Conservation (phyloP, 495 filamentous ascomycete genomes). For the Podospora didyma region DNA sequence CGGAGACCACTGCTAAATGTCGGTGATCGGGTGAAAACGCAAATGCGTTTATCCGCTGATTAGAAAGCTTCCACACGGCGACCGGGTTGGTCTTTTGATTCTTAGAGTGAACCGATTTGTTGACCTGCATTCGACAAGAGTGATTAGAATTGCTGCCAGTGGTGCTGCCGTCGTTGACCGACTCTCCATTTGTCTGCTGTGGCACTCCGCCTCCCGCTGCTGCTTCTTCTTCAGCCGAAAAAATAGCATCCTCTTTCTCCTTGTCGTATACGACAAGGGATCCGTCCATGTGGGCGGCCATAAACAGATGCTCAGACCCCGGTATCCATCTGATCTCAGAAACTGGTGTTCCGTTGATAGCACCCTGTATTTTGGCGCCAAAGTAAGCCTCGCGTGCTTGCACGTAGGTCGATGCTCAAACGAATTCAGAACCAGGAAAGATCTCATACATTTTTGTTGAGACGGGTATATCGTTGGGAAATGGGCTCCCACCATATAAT, state of each 20-base stretch:
- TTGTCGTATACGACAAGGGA: slow-evolving; percentile 96
- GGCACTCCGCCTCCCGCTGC: neutral
- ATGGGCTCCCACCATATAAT: slow-evolving; percentile 99
- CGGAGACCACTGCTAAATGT: slow-evolving; percentile 87
- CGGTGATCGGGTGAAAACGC: slow-evolving; percentile 82
- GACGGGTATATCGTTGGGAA: slow-evolving; percentile 87
- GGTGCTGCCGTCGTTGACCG: slow-evolving; percentile 27
- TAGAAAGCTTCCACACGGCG: slow-evolving; percentile 84
- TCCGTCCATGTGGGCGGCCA: slow-evolving; percentile 90
- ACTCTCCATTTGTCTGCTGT: slow-evolving; percentile 28
- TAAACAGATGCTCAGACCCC: slow-evolving; percentile 87
- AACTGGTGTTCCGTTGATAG: slow-evolving; percentile 80
- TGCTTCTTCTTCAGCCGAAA: slow-evolving; percentile 45
- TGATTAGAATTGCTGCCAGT: slow-evolving; percentile 21
- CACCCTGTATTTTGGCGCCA: slow-evolving; percentile 48
- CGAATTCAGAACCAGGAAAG: neutral
- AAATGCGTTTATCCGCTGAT: slow-evolving; percentile 82
- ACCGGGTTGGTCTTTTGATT: slow-evolving; percentile 94
- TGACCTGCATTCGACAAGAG: slow-evolving; percentile 51
- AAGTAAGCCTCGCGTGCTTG: slow-evolving; percentile 1
- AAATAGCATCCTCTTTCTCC: slow-evolving; percentile 86
- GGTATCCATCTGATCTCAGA: slow-evolving; percentile 90
- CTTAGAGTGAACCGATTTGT: slow-evolving; percentile 85
- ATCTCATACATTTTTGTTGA: slow-evolving; percentile 82
- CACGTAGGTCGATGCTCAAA: neutral